A percentile compares a stretch with the other conserved stretches of the same genome.
phyloP scores from a whole-genome alignment of 2,329 filamentous ascomycete genomes.

The Onygenales sp. region DNA sequence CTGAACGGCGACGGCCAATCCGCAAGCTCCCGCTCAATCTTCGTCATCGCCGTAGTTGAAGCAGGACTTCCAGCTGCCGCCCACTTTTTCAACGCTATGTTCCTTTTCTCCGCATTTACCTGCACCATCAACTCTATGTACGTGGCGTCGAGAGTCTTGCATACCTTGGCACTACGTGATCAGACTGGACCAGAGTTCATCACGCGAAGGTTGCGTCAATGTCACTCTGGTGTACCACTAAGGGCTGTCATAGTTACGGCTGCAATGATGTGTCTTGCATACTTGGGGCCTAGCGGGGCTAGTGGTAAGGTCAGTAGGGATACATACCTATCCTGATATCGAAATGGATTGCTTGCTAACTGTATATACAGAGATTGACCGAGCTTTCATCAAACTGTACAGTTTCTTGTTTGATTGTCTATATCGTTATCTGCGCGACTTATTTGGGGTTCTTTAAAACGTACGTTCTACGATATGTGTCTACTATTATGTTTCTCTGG shows the following conservation, averaged over 20 bases:
- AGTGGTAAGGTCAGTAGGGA: slow-evolving; percentile 25
- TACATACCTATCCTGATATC: background rate
- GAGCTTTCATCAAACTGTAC: slow-evolving; percentile 31
- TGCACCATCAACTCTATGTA: slow-evolving; percentile 36
- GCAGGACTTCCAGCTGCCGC: slow-evolving; percentile 29
- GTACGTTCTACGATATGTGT: slow-evolving; percentile 14
- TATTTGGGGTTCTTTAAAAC: slow-evolving; percentile 27
- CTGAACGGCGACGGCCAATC: slow-evolving; percentile 32
- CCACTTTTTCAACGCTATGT: slow-evolving; percentile 37
- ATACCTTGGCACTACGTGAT: slow-evolving; percentile 32
- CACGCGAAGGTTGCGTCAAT: slow-evolving; percentile 26
- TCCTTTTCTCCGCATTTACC: slow-evolving; percentile 36
- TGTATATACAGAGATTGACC: slow-evolving; percentile 21
- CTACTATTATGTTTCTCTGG: background rate
- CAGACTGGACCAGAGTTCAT: slow-evolving; percentile 34
- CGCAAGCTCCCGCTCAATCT: slow-evolving; percentile 26
- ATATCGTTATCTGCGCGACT: slow-evolving; percentile 31
- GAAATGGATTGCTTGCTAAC: background rate
- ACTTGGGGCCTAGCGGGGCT: slow-evolving; percentile 30
- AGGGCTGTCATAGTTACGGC: slow-evolving; percentile 32
- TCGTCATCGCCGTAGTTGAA: slow-evolving; percentile 34
- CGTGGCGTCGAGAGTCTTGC: slow-evolving; percentile 32
- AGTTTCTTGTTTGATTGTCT: slow-evolving; percentile 33
- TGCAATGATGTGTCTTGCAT: slow-evolving; percentile 29
- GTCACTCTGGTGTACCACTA: slow-evolving; percentile 30